A percentile compares a stretch with the other conserved stretches of the same genome.
phyloP scores from a whole-genome alignment of 768 basidiomycete species.

The Rhizopogon vesiculosus region DNA sequence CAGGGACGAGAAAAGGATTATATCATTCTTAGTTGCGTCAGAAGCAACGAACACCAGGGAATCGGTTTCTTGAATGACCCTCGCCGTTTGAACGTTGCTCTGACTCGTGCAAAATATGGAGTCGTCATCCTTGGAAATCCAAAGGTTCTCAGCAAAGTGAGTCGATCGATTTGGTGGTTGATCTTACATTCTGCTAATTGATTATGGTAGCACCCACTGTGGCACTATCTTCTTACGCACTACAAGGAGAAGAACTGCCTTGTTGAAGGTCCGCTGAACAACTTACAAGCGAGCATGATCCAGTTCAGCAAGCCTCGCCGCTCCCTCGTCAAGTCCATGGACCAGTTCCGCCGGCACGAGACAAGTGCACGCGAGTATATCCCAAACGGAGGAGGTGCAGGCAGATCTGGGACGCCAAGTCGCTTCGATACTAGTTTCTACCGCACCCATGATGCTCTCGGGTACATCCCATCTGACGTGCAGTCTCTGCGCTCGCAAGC shows the following conservation, averaged over 20 bases:
- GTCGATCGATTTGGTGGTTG: constrained; percentile 14
- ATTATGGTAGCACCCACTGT: constrained; percentile 80
- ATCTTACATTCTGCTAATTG: constrained; percentile 6
- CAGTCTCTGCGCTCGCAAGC: constrained; percentile 97
- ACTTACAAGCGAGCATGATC: constrained; percentile 97
- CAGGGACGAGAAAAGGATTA: constrained; percentile 99
- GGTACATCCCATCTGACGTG: constrained; percentile 92
- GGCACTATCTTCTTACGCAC: constrained; percentile 97
- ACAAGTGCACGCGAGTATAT: constrained; percentile 83
- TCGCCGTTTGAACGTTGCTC: constrained; percentile 90
- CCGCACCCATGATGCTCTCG: constrained; percentile 88
- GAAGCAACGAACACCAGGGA: constrained; percentile 99
- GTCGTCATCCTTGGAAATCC: constrained; percentile 99
- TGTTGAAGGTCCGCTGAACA: constrained; percentile 95
- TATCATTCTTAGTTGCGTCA: constrained; percentile 95
- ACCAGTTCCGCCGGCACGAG: constrained; percentile 91
- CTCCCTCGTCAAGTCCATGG: constrained; percentile 83
- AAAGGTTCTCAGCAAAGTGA: constrained; percentile 96
- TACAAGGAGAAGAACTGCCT: constrained; percentile 95
- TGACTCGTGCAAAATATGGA: constrained; percentile 97
- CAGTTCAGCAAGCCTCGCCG: constrained; percentile 98
- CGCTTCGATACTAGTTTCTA: constrained; percentile 97
- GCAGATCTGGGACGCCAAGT: constrained; percentile 83
- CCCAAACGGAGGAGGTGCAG: constrained; percentile 27
- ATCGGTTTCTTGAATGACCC: constrained; percentile 99